phyloP scores from a whole-genome alignment of 108 stramenopile species.

The Parietichytrium sp. region DNA sequence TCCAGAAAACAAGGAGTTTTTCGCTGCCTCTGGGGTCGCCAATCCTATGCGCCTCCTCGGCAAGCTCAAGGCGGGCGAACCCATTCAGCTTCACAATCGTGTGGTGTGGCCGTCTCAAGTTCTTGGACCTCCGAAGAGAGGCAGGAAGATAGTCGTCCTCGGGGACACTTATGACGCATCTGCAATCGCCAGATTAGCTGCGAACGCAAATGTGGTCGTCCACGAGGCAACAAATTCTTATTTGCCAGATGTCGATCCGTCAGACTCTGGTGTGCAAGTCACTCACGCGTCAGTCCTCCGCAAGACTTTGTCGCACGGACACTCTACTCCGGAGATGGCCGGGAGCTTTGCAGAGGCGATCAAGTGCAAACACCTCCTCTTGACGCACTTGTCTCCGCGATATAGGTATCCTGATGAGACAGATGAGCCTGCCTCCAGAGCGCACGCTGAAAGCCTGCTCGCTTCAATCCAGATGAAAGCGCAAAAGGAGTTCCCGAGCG shows the following conservation, averaged over 20 bases:
- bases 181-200: conserved; percentile 1
- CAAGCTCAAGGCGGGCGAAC: neutral
- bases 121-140: neutral
- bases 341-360: conserved; percentile 49
- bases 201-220: conserved; percentile 36
- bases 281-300: conserved; percentile 38
- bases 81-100: neutral
- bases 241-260: neutral
- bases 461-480: no score
- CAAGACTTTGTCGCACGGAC: conserved; percentile 51
- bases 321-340: conserved; percentile 61
- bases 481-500: no score
- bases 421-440: no score
- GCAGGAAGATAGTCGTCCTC: conserved; percentile 43
- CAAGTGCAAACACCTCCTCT: conserved; percentile 48
- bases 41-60: neutral
- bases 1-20: neutral
- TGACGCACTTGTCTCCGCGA: conserved; percentile 59
- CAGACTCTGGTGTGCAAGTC: no score
- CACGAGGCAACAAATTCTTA: conserved; percentile 50
- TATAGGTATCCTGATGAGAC: no score
- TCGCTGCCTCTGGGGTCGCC: neutral
- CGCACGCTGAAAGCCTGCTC: no score
- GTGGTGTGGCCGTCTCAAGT: neutral
- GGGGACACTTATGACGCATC: conserved; percentile 44